Evolutionary conservation across 2,329 filamentous ascomycete species (phyloP), one percentile per base, ranked within the genome.

Genomic region (Monilinia fructicola): DNA sequence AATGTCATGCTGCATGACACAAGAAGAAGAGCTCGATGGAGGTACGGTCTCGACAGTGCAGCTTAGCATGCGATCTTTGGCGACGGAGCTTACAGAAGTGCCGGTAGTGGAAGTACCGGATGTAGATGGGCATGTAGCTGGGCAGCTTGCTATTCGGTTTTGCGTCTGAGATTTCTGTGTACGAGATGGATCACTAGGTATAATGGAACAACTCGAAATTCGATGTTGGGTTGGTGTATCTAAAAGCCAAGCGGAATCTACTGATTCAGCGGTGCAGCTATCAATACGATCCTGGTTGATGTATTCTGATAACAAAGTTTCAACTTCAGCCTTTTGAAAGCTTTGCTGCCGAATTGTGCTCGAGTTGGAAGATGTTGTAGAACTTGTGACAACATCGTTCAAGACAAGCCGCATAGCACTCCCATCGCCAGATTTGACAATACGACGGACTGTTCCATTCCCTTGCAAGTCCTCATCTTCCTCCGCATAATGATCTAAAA

Each of bases 401-500:
- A 53, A 64, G 46, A 16, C 53, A 7, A 52, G 61, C 28, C 58
- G 42, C 11, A 42, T 28, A 35, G n/a, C 12, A 42, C 38, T 48
- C n/a, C 44, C 53, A 35, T 55, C 40, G 2, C n/a, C 21, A 48
- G 44, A 59, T 16, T n/a, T 23, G 18, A n/a, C 35, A 4, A 21
- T 31, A 52, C 64, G 61, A 26, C 52, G 42, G 21, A 38, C 40
- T 14, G 35, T 54, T 11, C 23, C 66, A 38, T 65, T 48, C n/a
- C 67, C 54, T 58, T 48, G 63, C 3, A 54, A 46, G 26, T 23
- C 35, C 38, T 52, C 70, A 38, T 71, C 70, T 52, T 72, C 70
- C n/a, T 66, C 69, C 31, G 69, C 71, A 54, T 69, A 72, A 54
- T 73, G 69, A 6, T 74, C 68, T 14, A 74, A 69, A 55, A 73